These are phyloP conservation scores for Lonicera japonica DNA, from an alignment of 129 eudicot species.

Conservation along the genomic window DNA sequence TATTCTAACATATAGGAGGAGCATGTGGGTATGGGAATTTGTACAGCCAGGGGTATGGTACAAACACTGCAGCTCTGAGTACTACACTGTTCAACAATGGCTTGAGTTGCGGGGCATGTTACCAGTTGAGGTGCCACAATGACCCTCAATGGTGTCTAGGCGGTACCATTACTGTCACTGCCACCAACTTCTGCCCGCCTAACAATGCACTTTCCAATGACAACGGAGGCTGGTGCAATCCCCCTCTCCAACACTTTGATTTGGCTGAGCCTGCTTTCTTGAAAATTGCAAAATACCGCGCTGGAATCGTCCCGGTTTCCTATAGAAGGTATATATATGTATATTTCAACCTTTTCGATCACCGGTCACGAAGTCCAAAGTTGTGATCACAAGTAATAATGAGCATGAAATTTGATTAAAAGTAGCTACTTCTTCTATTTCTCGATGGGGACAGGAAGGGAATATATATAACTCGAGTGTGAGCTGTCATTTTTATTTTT, in stretches of 20 bases:
- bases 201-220: conserved; percentile 58
- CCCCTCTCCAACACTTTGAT: conserved; percentile 64
- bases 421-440: too few species aligned
- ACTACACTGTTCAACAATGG: conserved; percentile 53
- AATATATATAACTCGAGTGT: too few species aligned
- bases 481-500: too few species aligned
- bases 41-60: conserved; percentile 62
- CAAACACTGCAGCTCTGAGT: conserved; percentile 64
- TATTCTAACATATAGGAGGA: conserved; percentile 58
- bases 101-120: conserved; percentile 53
- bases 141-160: conserved; percentile 53
- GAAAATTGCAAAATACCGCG: conserved; percentile 48
- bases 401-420: too few species aligned
- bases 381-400: too few species aligned
- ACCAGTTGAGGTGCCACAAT: conserved; percentile 40
- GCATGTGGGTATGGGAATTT: conserved; percentile 70
- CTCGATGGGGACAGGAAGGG: too few species aligned
- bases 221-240: conserved; percentile 80
- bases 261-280: conserved; percentile 60
- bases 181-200: conserved; percentile 74
- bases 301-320: conserved; percentile 62
- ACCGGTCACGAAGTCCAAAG: too few species aligned
- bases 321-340: conserved; percentile 44
- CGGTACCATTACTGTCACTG: conserved; percentile 49
- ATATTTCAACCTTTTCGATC: not conserved